Percentiles rank a stretch among this genome's conserved stretches.
These are phyloP conservation scores for Cavenderia fasciculata DNA, from an alignment of 78 protist genomes.

Conservation along the genomic window DNA sequence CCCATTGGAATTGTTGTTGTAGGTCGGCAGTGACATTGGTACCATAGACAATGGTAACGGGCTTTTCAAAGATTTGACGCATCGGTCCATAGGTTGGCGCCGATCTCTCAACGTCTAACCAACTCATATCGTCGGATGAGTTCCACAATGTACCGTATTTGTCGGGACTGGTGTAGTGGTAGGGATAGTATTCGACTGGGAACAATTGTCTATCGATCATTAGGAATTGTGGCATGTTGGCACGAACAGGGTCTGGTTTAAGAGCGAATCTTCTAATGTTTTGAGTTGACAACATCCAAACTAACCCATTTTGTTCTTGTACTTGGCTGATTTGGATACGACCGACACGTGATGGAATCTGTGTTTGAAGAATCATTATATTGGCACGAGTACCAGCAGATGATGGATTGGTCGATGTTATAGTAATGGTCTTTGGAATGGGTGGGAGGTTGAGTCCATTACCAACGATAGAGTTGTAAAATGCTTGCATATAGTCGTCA, in stretches of 20 bases:
- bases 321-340: neutral
- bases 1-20: neutral
- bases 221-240: neutral
- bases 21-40: neutral
- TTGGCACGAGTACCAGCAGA: neutral
- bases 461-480: neutral
- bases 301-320: neutral
- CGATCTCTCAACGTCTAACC: slow-evolving; percentile 11
- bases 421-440: slow-evolving; percentile 2
- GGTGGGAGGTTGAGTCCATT: neutral
- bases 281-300: slow-evolving; percentile 22
- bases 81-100: slow-evolving; percentile 41
- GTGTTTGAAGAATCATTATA: neutral
- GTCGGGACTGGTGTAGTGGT: neutral
- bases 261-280: slow-evolving; percentile 21
- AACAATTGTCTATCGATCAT: slow-evolving; percentile 24
- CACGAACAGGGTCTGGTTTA: neutral
- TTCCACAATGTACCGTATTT: neutral
- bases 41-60: slow-evolving; percentile 36
- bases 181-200: neutral
- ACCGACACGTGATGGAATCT: neutral
- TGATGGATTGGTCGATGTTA: neutral
- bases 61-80: slow-evolving; percentile 56
- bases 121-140: neutral
- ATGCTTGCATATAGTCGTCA: neutral